Evolutionary conservation across 1,284 basidiomycete genomes (phyloP), one percentile per base, ranked within the genome.

Genomic region (Singerocomus rubriflavus): DNA sequence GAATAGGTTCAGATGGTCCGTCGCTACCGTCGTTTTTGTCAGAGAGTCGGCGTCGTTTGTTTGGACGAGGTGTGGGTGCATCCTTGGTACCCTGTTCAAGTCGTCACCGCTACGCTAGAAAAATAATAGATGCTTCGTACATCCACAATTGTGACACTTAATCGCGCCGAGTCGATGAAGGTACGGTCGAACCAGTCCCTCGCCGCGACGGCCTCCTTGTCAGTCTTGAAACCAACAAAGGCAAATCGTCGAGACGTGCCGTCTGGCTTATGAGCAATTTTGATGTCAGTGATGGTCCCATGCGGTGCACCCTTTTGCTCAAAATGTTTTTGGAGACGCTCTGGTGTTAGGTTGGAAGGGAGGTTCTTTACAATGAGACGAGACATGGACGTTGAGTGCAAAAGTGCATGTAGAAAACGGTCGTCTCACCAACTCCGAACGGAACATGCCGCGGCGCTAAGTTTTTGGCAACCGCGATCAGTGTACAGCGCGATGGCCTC

Each of bases 281-380:
- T 91, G 47, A 88, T 79, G 71, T 98, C 96, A 5, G 96, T 99
- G 51, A 98, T 79, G 43, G 76, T 83, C 21, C 80, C 84, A 1
- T 72, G 72, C n/a, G 86, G 91, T 45, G 76, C 79, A 34, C 73
- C 78, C 48, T 71, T 76, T 46, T 82, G 79, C 46, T 79, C 73
- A 62, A 93, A 85, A 68, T 93, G 88, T 51, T 82, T 77, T 38
- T 82, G 78, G 10, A 96, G 79, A 29, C 79, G 77, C 8, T 75
- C 75, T 31, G 84, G 79, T 0, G 87, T 85, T 29, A 90, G 74
- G 64, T 86, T 87, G 0, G 82, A 65, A 0, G 95, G 94, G 2
- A 99, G 73, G 62, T 93, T 93, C 63, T 93, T 93, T 43, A 98
- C 77, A 50, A 99, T 90, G 40, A 99, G 81, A 42, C 96, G 89